These are phyloP conservation scores for Arxiozyma slooffiae DNA, from an alignment of 1,139 yeast species.

Conservation along the genomic window DNA sequence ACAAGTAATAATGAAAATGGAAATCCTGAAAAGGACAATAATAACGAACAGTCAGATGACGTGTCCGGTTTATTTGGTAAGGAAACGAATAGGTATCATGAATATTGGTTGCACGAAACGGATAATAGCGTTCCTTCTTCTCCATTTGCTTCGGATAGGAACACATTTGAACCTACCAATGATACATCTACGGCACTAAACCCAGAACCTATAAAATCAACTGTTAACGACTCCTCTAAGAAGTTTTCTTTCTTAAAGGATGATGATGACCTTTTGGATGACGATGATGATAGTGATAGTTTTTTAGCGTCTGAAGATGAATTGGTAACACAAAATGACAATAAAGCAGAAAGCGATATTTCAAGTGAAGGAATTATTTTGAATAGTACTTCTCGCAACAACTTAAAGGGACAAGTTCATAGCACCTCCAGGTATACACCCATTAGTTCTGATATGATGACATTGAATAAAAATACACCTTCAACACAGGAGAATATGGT, in stretches of 20 bases:
- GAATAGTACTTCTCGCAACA: background rate
- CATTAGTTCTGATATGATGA: background rate
- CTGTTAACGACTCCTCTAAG: constrained; percentile 2
- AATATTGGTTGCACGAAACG: background rate
- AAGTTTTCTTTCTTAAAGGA: constrained; percentile 25
- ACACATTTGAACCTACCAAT: background rate
- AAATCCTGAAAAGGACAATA: too few relatives aligned
- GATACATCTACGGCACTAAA: background rate
- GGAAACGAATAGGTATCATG: background rate
- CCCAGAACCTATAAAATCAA: background rate
- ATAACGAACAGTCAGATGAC: background rate
- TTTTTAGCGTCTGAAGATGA: constrained; percentile 25
- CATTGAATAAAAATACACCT: background rate
- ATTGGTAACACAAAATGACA: background rate
- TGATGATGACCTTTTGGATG: constrained; percentile 26
- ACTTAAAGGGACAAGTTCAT: background rate
- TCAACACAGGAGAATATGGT: background rate
- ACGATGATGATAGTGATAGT: constrained; percentile 28
- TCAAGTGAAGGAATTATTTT: background rate
- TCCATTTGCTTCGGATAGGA: background rate
- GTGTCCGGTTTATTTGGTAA: background rate
- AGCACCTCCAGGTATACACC: background rate
- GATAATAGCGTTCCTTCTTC: background rate
- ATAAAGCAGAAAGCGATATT: background rate
- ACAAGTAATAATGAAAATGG: background rate